These are phyloP conservation scores for Tylopilus orsonianus DNA, from an alignment of 1,284 basidiomycete species.

Conservation along the genomic window DNA sequence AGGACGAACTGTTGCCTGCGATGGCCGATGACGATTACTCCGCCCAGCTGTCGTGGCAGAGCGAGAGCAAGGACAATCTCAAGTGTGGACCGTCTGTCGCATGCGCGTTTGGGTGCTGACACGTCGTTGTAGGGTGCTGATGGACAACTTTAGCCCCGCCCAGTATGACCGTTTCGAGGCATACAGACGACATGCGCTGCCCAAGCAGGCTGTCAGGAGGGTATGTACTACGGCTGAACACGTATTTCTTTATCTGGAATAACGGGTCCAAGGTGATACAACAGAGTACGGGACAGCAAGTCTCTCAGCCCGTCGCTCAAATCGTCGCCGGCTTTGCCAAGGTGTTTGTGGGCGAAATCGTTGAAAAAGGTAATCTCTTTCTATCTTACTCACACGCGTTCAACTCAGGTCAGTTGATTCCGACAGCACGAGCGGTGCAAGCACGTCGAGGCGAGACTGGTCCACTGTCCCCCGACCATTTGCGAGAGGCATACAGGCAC, in stretches of 20 bases:
- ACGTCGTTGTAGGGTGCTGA: slow-evolving; percentile 64
- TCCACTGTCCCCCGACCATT: slow-evolving; percentile 81
- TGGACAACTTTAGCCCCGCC: slow-evolving; percentile 81
- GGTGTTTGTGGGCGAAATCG: slow-evolving; percentile 90
- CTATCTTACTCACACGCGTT: not conserved
- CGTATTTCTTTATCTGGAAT: not conserved
- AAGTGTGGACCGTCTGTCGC: slow-evolving; percentile 52
- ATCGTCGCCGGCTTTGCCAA: slow-evolving; percentile 88
- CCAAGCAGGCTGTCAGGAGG: slow-evolving; percentile 81
- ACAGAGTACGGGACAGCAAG: slow-evolving; percentile 78
- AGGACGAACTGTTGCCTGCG: slow-evolving; percentile 72
- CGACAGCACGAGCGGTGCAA: slow-evolving; percentile 73
- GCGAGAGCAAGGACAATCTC: slow-evolving; percentile 79
- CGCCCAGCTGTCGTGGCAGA: slow-evolving; percentile 75
- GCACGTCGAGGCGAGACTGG: slow-evolving; percentile 70
- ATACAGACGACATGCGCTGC: slow-evolving; percentile 79
- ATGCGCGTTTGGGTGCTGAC: slow-evolving; percentile 7
- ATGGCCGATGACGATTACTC: slow-evolving; percentile 87
- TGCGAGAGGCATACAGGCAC: slow-evolving; percentile 82
- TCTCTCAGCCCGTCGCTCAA: slow-evolving; percentile 83
- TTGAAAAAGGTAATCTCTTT: slow-evolving; percentile 70
- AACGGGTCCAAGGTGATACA: slow-evolving; percentile 69
- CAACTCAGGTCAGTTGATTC: not conserved
- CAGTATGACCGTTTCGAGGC: slow-evolving; percentile 90
- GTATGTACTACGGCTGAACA: slow-evolving; percentile 37